Base-by-base conservation (phyloP, 2,329 filamentous ascomycete genomes). In the Stachybotrys elegans region DNA sequence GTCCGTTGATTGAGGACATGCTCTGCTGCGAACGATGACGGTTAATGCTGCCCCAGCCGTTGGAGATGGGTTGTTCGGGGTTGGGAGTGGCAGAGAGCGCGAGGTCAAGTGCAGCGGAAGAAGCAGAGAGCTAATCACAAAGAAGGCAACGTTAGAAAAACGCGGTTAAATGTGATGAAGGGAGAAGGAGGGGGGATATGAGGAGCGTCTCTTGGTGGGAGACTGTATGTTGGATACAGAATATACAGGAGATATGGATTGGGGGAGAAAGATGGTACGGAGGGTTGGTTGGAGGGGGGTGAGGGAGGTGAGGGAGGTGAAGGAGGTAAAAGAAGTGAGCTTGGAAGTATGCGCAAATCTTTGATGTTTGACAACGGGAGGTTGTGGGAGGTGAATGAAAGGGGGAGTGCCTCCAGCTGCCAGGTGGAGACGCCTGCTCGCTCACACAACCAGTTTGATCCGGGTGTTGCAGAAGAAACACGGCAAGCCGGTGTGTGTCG, bases 91-190 rank as follows among this genome's bases (percentile, higher is more conserved):
- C 81, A 40, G 83, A 81, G 48, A 83, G 76, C 45, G 88, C 86
- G 61, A 94, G 76, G 66, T 95, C 88, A 58, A 91, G 76, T 43
- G 88, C 84, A 60, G 86, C 83, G 54, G 86, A 88, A 49, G 88
- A 90, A 44, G 87, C 81, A 62, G 88, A 90, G 48, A 92, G 73
- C 82, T 93, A 70, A 62, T 68, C 62, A 49, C 47, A 47, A 19
- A 51, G 42, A 49, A 46, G 47, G 48, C 31, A 49, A 55, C 46
- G 62, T 69, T 58, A 69, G 62, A 59, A 52, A 50, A n/a, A 49
- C 45, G 50, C 49, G 49, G 48, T 45, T 55, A 53, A 52, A 43
- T 46, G 40, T 21, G 43, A 51, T 35, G 44, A 40, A 36, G 41
- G 38, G 40, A 21, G 31, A 48, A 43, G 43, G 40, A 43, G 40